Base-by-base conservation (phyloP, 148 eudicot species). In the Amaranthus hypochondriacus region DNA sequence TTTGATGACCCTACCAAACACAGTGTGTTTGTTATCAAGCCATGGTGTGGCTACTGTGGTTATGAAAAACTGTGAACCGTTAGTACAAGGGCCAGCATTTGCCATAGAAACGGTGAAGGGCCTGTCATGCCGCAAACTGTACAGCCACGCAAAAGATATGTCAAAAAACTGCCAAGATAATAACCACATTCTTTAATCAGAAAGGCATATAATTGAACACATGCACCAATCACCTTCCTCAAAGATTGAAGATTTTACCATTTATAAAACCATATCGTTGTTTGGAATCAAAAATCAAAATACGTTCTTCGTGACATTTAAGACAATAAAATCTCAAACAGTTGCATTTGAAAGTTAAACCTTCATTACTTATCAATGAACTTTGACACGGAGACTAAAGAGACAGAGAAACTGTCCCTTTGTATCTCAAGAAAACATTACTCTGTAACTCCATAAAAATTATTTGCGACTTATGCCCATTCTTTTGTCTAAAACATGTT, bases 1-100 rank as follows among this genome's bases (percentile, higher is more conserved):
- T 79, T 92, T 92, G 57, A 75, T 68, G 54, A 95, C 97, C 85
- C 99, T 92, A 73, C 99, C 99, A 81, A 95, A 95, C 76, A 95
- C 99, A 18, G 97, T 92, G 78, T 95, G 99, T 83, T 95, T 92
- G 75, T 92, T 95, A 82, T 95, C 97, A 79, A 95, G 91, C 99
- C 99, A 95, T 39, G 99, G 99, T 69, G 99, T 95, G 75, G 99
- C 99, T 60, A 92, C 99, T 15, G 99, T 95, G 15, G 99, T 95
- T 69, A 95, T 95, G 80, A 95, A 95, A 76, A 95, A 95, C 81
- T 95, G 99, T 72, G 99, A 95, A 73, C 99, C 99, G 72, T 95
- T 95, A 64, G 92, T 89, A 82, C 90, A 90, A 58, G 97, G 88
- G 48, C 99, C 99, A 70, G 97, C 99, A 81, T 95, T 95, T 60